A percentile compares a stretch with the other conserved stretches of the same genome.
Evolutionary conservation across 441 rosid genomes (phyloP).

Genomic region (Erodium moschatum): DNA sequence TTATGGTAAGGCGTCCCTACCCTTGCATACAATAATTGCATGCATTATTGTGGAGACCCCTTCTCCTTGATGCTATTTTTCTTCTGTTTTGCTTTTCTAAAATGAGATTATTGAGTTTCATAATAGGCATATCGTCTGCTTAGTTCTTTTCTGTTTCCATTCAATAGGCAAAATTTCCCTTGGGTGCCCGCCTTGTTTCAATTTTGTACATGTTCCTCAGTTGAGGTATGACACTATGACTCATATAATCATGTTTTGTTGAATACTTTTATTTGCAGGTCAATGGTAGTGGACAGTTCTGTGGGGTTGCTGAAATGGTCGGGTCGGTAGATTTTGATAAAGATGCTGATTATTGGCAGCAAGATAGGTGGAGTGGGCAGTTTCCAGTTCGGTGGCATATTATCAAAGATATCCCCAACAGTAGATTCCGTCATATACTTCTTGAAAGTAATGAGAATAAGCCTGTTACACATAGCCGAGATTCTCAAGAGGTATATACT

Average conservation of each 20-base stretch:
- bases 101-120: background rate
- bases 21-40: background rate
- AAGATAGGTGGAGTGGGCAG: constrained; percentile 93
- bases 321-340: constrained; percentile 82
- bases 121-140: background rate
- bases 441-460: constrained; percentile 92
- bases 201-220: background rate
- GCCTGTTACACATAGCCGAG: constrained; percentile 89
- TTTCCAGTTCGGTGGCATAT: constrained; percentile 87
- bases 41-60: constrained; percentile 8
- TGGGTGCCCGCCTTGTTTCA: background rate
- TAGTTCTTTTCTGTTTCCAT: background rate
- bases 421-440: constrained; percentile 69
- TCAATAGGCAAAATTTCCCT: background rate
- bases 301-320: constrained; percentile 84
- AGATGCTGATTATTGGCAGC: constrained; percentile 83
- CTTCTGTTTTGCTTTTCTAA: background rate
- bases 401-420: constrained; percentile 88
- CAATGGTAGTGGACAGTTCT: constrained; percentile 90
- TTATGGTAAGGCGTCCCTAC: background rate
- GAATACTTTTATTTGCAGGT: too few relatives aligned
- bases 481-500: constrained; percentile 70
- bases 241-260: constrained; percentile 12
- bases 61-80: background rate
- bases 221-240: constrained; percentile 2